These are phyloP conservation scores for Ilyonectria sp. DNA, from an alignment of 2,329 filamentous ascomycete species.

Conservation along the genomic window DNA sequence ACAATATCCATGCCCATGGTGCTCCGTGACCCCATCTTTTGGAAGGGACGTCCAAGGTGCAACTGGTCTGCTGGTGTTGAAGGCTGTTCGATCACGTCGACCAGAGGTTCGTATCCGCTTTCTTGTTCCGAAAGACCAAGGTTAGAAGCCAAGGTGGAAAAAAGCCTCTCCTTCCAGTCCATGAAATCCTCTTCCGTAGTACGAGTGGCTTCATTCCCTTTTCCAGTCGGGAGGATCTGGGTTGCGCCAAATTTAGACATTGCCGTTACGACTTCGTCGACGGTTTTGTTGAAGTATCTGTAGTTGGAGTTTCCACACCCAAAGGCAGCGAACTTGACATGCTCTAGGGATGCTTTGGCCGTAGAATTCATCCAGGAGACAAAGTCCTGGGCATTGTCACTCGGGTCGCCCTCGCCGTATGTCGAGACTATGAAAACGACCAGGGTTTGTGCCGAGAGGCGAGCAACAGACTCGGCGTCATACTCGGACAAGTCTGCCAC, in stretches of 20 bases:
- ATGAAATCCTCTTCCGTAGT: constrained; percentile 29
- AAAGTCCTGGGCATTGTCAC: constrained; percentile 28
- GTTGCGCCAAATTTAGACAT: constrained; percentile 20
- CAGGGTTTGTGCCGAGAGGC: not conserved
- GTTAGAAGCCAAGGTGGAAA: constrained; percentile 13
- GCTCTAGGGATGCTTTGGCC: not conserved
- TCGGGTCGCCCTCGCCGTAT: constrained; percentile 29
- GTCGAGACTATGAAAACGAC: constrained; percentile 27
- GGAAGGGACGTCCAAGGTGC: constrained; percentile 10
- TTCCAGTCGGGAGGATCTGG: constrained; percentile 11
- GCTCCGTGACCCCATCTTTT: constrained; percentile 5
- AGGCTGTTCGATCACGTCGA: constrained; percentile 14
- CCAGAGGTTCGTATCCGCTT: constrained; percentile 18
- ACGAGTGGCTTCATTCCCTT: constrained; percentile 27
- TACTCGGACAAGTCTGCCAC: constrained; percentile 27
- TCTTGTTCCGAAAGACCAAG: constrained; percentile 22
- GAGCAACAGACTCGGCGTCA: constrained; percentile 10
- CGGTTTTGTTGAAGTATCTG: constrained; percentile 25
- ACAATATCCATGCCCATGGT: constrained; percentile 7
- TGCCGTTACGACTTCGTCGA: not conserved
- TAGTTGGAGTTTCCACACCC: constrained; percentile 32
- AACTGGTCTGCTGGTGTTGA: constrained; percentile 6
- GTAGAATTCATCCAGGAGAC: constrained; percentile 11
- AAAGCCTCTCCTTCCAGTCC: constrained; percentile 26
- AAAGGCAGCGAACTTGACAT: constrained; percentile 23